Evolutionary conservation across 2,329 filamentous ascomycete species (phyloP).

Genomic region (Scolecobasidium constrictum): DNA sequence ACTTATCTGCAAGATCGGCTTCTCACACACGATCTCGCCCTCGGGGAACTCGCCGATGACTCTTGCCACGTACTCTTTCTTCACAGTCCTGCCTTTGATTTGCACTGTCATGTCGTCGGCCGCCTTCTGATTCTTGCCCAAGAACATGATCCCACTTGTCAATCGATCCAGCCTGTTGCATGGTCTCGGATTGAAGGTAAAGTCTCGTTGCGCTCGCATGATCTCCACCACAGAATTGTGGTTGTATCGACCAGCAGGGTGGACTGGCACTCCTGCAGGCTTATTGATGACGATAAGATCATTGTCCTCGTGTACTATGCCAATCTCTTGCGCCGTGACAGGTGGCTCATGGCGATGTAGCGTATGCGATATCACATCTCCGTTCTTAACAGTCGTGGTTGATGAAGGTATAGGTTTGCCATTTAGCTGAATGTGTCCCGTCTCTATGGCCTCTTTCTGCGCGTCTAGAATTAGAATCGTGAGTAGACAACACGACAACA

Average conservation of each 20-base stretch:
- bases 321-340: conserved; percentile 68
- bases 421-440: conserved; percentile 70
- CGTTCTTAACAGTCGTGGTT: conserved; percentile 69
- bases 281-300: conserved; percentile 96
- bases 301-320: conserved; percentile 80
- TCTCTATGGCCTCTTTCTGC: conserved; percentile 57
- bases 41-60: conserved; percentile 88
- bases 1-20: conserved; percentile 87
- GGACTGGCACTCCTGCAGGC: conserved; percentile 86
- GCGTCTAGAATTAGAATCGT: conserved; percentile 8
- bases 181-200: conserved; percentile 51
- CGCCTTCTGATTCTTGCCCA: conserved; percentile 74
- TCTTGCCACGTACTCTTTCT: conserved; percentile 90
- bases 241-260: conserved; percentile 89
- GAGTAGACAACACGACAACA: not conserved
- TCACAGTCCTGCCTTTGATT: conserved; percentile 69
- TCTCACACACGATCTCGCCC: conserved; percentile 81
- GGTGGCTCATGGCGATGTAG: conserved; percentile 93
- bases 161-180: conserved; percentile 91
- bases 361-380: conserved; percentile 84
- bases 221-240: conserved; percentile 94
- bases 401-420: conserved; percentile 55
- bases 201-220: conserved; percentile 62
- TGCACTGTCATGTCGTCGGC: conserved; percentile 68
- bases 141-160: conserved; percentile 96